These are phyloP conservation scores for Graphilbum fragrans DNA, from an alignment of 2,329 filamentous ascomycete species.

Conservation along the genomic window DNA sequence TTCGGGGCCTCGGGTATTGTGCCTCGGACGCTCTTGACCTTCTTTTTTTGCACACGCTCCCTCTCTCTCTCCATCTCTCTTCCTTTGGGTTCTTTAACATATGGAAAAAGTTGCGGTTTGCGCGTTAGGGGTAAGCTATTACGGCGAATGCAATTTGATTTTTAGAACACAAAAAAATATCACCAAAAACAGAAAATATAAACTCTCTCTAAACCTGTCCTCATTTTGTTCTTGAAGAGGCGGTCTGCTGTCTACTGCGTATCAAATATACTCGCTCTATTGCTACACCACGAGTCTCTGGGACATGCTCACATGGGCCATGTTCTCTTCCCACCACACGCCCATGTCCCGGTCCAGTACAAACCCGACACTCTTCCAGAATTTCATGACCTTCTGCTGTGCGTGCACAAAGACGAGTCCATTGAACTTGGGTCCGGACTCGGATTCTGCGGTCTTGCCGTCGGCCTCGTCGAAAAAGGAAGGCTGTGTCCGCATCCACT, in stretches of 20 bases:
- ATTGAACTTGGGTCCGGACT: constrained; percentile 41
- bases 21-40: too few relatives aligned
- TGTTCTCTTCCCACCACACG: constrained; percentile 72
- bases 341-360: constrained; percentile 60
- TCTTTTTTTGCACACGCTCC: neutral
- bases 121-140: neutral
- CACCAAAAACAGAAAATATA: constrained; percentile 8
- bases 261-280: too few relatives aligned
- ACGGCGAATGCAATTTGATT: neutral
- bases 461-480: constrained; percentile 38
- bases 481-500: constrained; percentile 55
- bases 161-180: neutral
- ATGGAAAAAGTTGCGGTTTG: neutral
- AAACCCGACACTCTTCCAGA: constrained; percentile 67
- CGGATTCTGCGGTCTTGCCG: neutral
- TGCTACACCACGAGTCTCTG: constrained; percentile 25
- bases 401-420: constrained; percentile 73
- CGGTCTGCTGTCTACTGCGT: neutral
- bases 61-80: neutral
- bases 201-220: neutral
- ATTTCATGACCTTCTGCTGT: constrained; percentile 49
- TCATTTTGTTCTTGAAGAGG: too few relatives aligned
- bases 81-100: neutral
- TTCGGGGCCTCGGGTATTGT: too few relatives aligned
- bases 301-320: constrained; percentile 79